Evolutionary conservation across 805 yeast species (phyloP), one percentile per base, ranked within the genome.

Genomic region (Hanseniaspora hatyaiensis): DNA sequence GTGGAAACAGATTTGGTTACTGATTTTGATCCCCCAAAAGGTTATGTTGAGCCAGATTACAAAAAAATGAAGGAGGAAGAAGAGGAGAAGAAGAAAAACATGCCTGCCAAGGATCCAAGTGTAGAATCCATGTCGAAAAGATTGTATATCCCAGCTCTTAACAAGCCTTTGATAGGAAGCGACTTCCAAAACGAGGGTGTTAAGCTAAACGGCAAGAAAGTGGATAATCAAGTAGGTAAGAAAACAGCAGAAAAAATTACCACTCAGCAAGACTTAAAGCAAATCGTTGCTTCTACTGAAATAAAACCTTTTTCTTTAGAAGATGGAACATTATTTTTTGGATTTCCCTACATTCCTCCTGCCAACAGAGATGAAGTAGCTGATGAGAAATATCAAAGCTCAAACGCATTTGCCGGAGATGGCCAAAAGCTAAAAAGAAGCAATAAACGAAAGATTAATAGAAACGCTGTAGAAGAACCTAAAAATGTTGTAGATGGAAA

Each of bases 21-120:
- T 0, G 99, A 92, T 60, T 92, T 92, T 68, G 97, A 96, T 1
- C 95, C 98, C 2, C 99, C 99, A 0, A 95, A 89, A 4, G 99
- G 99, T 0, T 92, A 92, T 60, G 95, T 84, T 16, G 97, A 89
- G 60, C 96, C 96, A 1, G 87, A 83, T 53, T 75, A 75, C 52
- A 64, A 69, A 46, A 59, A 63, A 6, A 34, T 60, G 47, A 57
- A 57, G 30, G 53, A 52, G 22, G 32, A 36, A 13, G 47, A 59
- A 55, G 46, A 52, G 52, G 53, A 60, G 68, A 43, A 47, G 32
- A 43, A 49, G 57, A 58, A 44, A 68, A 68, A 16, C 51, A 64
- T 3, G 13, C 59, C 59, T 46, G 59, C 59, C 3, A 54, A 59
- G 8, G 52, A 52, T 11, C 71, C 67, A 4, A 71, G 72, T 1